Evolutionary conservation across 2,329 filamentous ascomycete species (phyloP), one percentile per base, ranked within the genome.

Genomic region (Sclerotinia nivalis): DNA sequence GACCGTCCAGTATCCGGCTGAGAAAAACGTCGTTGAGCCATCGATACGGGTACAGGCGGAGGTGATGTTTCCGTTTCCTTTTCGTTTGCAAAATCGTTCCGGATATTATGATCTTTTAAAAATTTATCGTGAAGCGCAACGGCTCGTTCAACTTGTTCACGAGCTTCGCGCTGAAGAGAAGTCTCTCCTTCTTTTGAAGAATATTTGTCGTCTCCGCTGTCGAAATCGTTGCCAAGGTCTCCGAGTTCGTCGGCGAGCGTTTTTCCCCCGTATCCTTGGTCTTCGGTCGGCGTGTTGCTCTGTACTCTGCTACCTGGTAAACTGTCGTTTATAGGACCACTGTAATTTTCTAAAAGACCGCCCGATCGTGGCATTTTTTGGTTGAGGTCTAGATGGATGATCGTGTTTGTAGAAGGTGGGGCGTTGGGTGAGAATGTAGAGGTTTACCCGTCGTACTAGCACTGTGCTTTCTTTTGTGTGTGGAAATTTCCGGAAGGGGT

Each of bases 171-270:
- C 15, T 31, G 5, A 28, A 13, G 18, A 20, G 25, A 31, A 4
- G 43, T 7, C 31, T 45, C 25, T 22, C 20, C 10, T 58, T 40
- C 55, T 8, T 37, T 34, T 2, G 55, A n/a, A 25, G 55, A 18
- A 13, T 22, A 25, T 37, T 22, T 4, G 1, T 31, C 37, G n/a
- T 9, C 37, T 2, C 1, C 18, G 0, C 6, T 4, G 2, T 13
- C 25, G 6, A 28, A 61, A 2, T 31, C 12, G 20, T n/a, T 9
- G 0, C 0, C 43, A 4, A 31, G 1, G 18, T 31, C 52, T 25
- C 6, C 25, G 15, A 62, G 59, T 7, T 62, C 59, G 1, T 62
- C 59, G 10, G 59, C 59, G 43, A 62, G 59, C 1, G 43, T 34
- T 62, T 22, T 6, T 2, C 28, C 20, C 20, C 3, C 20, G 1